Evolutionary conservation across 768 basidiomycete species (phyloP).

Genomic region (Termitomyces sp.): DNA sequence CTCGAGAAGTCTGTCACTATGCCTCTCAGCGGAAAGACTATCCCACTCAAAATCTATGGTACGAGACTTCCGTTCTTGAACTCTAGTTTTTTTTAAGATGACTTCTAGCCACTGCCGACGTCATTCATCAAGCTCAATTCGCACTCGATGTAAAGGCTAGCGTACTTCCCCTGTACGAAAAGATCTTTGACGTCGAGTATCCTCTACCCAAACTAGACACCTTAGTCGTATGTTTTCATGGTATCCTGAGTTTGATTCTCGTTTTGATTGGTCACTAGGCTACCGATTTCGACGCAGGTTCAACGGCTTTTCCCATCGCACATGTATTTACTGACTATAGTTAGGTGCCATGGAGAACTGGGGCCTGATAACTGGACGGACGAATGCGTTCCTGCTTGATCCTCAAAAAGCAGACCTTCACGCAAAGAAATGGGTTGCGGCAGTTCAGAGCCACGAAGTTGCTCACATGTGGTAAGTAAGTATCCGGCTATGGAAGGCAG

Average conservation of each 20-base stretch:
- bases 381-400: constrained; percentile 76
- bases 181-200: constrained; percentile 88
- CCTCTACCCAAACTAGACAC: constrained; percentile 95
- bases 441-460: constrained; percentile 82
- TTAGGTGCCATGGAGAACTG: constrained; percentile 89
- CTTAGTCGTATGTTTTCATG: constrained; percentile 55
- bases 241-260: neutral
- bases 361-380: constrained; percentile 90
- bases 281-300: constrained; percentile 84
- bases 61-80: constrained; percentile 15
- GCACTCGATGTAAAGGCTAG: constrained; percentile 83
- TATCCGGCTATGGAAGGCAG: no score
- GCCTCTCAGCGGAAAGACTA: constrained; percentile 72
- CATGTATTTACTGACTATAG: constrained; percentile 9
- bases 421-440: constrained; percentile 77
- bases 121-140: constrained; percentile 81
- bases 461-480: constrained; percentile 70
- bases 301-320: constrained; percentile 1
- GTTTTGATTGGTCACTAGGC: constrained; percentile 35
- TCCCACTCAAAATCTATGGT: constrained; percentile 87
- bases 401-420: constrained; percentile 66
- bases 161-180: constrained; percentile 87
- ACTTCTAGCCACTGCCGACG: constrained; percentile 67
- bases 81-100: neutral
- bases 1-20: constrained; percentile 75